These are phyloP conservation scores for Crithidia acanthocephali DNA, from an alignment of 208 protist species.

Conservation along the genomic window DNA sequence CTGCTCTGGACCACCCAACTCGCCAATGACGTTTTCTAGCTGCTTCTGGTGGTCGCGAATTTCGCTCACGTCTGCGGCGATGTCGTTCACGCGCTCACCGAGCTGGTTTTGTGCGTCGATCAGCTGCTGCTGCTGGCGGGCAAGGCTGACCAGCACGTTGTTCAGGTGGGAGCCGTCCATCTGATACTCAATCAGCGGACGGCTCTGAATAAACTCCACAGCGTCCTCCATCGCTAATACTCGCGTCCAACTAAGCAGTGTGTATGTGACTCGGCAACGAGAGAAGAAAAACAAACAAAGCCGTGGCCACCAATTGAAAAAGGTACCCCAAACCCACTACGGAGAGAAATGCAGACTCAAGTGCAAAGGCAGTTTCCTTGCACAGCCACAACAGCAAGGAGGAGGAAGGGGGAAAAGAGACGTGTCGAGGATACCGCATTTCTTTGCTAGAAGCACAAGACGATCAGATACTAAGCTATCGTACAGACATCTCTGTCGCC, in stretches of 20 bases:
- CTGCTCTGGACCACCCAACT: conserved; percentile 42
- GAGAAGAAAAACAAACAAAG: conserved; percentile 1
- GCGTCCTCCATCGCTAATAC: conserved; percentile 53
- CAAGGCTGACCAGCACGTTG: conserved; percentile 65
- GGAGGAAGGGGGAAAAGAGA: no score
- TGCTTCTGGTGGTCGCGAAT: conserved; percentile 48
- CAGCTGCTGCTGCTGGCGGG: conserved; percentile 64
- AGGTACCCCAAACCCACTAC: not conserved
- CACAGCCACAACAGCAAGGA: no score
- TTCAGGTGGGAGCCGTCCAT: conserved; percentile 84
- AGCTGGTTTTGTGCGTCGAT: conserved; percentile 48
- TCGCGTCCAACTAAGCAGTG: not conserved
- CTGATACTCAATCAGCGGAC: conserved; percentile 82
- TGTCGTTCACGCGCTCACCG: conserved; percentile 39
- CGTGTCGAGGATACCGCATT: no score
- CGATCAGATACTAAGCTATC: no score
- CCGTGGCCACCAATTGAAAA: not conserved
- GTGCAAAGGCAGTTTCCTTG: no score
- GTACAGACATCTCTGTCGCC: no score
- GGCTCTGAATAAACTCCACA: conserved; percentile 76
- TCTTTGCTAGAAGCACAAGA: no score
- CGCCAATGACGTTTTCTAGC: conserved; percentile 45
- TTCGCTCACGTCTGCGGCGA: conserved; percentile 52
- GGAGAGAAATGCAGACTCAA: not conserved
- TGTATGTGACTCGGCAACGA: not conserved